These are phyloP conservation scores for Raffaelea deltoideospora DNA, from an alignment of 2,329 filamentous ascomycete genomes.

Conservation along the genomic window DNA sequence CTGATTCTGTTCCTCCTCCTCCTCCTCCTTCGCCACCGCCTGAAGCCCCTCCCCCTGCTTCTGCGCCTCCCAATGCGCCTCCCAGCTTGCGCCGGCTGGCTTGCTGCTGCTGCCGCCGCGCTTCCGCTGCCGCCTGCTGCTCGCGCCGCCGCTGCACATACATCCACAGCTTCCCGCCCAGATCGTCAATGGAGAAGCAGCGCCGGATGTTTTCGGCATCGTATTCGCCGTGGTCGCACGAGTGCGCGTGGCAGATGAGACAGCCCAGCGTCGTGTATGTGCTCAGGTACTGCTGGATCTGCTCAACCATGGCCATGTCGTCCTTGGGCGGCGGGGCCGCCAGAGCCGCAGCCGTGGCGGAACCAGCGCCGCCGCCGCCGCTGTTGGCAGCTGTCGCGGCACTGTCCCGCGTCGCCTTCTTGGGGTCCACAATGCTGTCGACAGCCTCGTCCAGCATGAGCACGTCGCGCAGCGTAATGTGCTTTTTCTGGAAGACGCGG, in stretches of 20 bases:
- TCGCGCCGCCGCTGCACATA: slow-evolving; percentile 9
- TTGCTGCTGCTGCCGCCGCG: background rate
- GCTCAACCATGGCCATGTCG: slow-evolving; percentile 20
- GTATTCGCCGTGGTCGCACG: slow-evolving; percentile 46
- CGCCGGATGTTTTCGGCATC: slow-evolving; percentile 36
- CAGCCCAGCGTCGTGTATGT: slow-evolving; percentile 42
- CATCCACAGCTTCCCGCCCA: slow-evolving; percentile 8
- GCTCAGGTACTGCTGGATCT: slow-evolving; percentile 31
- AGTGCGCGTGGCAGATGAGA: slow-evolving; percentile 43
- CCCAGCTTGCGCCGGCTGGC: too few species aligned
- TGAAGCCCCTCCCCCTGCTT: too few species aligned
- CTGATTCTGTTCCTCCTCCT: background rate
- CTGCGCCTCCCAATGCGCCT: background rate
- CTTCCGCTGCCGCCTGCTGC: slow-evolving; percentile 14
- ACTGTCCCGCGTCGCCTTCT: slow-evolving; percentile 34
- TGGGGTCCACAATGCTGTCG: slow-evolving; percentile 37
- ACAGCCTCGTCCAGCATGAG: slow-evolving; percentile 37
- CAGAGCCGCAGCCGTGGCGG: background rate
- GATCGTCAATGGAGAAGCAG: slow-evolving; percentile 32
- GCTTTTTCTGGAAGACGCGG: slow-evolving; percentile 31
- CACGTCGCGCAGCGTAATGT: slow-evolving; percentile 35
- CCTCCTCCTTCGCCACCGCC: too few species aligned
- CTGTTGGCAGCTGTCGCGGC: slow-evolving; percentile 14
- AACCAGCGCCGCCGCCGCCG: background rate
- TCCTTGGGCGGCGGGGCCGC: slow-evolving; percentile 13